Conservation (phyloP, 306 rosid genomes). For the Arachis stenosperma region DNA sequence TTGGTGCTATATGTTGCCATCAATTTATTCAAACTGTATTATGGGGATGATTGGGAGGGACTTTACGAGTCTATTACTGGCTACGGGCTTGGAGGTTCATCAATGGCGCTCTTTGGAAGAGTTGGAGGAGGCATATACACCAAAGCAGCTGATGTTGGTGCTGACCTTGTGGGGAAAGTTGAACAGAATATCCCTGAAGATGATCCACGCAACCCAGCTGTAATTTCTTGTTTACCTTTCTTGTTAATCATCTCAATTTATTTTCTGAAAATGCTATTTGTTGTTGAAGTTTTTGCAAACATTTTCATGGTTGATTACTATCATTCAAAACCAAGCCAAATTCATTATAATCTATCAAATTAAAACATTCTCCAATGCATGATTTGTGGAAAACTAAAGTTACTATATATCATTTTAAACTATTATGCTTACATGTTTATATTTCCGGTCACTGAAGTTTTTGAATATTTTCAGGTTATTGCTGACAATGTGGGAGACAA, state of each 20-base stretch:
- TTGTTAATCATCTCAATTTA: not conserved
- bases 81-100: constrained; percentile 77
- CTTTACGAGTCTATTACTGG: constrained; percentile 74
- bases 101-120: constrained; percentile 83
- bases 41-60: constrained; percentile 83
- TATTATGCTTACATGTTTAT: not conserved
- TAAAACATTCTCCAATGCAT: not conserved
- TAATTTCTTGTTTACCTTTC: constrained; percentile 40
- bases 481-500: constrained; percentile 82
- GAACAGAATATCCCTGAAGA: constrained; percentile 76
- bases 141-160: constrained; percentile 88
- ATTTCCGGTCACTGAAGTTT: constrained; percentile 8
- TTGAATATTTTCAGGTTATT: constrained; percentile 56
- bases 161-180: constrained; percentile 72
- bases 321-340: not conserved
- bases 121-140: constrained; percentile 83
- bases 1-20: constrained; percentile 59
- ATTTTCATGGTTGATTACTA: constrained; percentile 8
- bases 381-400: not conserved
- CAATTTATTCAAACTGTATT: constrained; percentile 65
- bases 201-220: constrained; percentile 76
- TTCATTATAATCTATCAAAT: not conserved
- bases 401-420: constrained; percentile 16
- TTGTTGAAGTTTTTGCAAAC: constrained; percentile 14
- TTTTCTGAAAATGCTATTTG: not conserved